A percentile compares a stretch with the other conserved stretches of the same genome.
Evolutionary conservation across 805 yeast species (phyloP).

Genomic region (Gaillardinia entomophila): DNA sequence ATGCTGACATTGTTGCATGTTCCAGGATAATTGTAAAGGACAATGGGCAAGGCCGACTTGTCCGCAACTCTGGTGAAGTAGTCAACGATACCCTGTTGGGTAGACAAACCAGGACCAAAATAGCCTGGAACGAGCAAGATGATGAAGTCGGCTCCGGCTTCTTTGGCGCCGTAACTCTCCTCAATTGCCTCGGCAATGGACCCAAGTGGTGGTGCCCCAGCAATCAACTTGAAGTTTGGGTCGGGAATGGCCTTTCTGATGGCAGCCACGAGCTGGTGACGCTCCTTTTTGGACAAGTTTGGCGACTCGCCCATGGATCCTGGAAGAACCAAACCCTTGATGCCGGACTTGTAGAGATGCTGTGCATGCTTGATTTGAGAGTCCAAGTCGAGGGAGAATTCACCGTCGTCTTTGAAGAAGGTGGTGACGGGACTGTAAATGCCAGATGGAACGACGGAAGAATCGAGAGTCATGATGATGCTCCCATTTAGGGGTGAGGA

Average conservation of each 20-base stretch:
- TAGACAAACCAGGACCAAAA: constrained; percentile 24
- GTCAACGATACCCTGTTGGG: constrained; percentile 25
- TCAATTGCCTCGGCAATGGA: constrained; percentile 19
- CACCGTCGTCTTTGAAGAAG: constrained; percentile 16
- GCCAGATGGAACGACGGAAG: constrained; percentile 8
- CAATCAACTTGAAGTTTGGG: constrained; percentile 21
- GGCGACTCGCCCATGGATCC: constrained; percentile 38
- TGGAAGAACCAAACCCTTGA: constrained; percentile 29
- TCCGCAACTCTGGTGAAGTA: constrained; percentile 26
- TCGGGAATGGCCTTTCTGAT: constrained; percentile 26
- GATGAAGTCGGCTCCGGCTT: constrained; percentile 29
- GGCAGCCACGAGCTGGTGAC: constrained; percentile 18
- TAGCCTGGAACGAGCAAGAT: constrained; percentile 30
- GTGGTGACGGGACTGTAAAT: constrained; percentile 28
- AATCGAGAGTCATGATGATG: background rate
- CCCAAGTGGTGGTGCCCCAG: constrained; percentile 24
- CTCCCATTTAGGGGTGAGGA: too few relatives aligned
- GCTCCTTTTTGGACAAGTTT: constrained; percentile 25
- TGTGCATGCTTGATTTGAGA: constrained; percentile 26
- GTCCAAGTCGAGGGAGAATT: constrained; percentile 21
- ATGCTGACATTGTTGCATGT: constrained; percentile 26
- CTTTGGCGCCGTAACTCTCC: constrained; percentile 15
- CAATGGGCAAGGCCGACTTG: constrained; percentile 25
- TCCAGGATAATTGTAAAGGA: constrained; percentile 34
- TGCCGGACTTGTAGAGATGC: constrained; percentile 19